Conservation (phyloP, 148 eudicot genomes). For the Vaccinium corymbosum region DNA sequence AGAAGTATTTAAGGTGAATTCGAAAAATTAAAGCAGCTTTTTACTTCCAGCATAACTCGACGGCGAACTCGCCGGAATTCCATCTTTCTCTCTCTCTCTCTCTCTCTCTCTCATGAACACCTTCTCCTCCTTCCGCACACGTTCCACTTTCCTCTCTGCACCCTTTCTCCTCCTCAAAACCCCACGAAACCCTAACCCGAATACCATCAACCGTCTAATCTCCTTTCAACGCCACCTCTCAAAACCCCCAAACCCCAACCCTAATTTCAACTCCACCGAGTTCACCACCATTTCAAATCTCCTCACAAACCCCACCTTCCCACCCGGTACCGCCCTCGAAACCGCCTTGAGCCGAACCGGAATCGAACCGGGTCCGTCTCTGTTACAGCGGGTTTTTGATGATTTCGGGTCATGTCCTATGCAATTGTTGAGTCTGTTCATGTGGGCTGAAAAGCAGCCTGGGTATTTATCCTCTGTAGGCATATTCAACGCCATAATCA, state of each 20-base stretch:
- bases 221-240: conserved; percentile 6
- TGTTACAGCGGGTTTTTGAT: conserved; percentile 40
- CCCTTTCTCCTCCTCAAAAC: conserved; percentile 19
- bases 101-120: conserved; percentile 13
- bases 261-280: conserved; percentile 26
- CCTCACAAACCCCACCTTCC: conserved; percentile 32
- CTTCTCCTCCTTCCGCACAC: conserved; percentile 8
- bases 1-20: too few species aligned
- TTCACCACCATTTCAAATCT: conserved; percentile 37
- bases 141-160: conserved; percentile 26
- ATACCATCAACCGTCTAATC: conserved; percentile 14
- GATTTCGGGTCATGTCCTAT: conserved; percentile 51
- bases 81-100: background rate
- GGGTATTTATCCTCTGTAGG: conserved; percentile 26
- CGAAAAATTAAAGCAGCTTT: too few species aligned
- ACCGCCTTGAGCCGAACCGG: conserved; percentile 32
- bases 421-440: conserved; percentile 40
- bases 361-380: conserved; percentile 28
- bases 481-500: conserved; percentile 55
- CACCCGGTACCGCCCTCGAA: conserved; percentile 37
- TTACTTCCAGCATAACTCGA: too few species aligned
- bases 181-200: conserved; percentile 22
- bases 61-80: too few species aligned
- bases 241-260: conserved; percentile 18
- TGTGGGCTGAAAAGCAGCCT: conserved; percentile 57